Base-by-base conservation (phyloP, 331 rosid genomes). In the Cydonia oblonga region DNA sequence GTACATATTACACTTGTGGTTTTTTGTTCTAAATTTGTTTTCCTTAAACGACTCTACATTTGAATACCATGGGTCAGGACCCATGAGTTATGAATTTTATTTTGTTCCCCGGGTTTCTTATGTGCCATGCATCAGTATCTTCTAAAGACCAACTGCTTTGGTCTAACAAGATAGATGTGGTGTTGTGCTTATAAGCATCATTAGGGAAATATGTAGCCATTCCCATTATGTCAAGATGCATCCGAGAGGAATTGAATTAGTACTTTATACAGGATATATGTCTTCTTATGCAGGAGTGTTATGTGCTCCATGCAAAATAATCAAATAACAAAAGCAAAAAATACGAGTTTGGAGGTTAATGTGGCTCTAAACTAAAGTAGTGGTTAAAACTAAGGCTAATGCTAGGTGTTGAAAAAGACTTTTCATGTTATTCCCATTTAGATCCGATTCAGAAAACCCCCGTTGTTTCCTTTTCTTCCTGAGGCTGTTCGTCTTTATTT, bases 321-420 rank as follows among this genome's bases (percentile, higher is more conserved):
- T 32, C 16, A 70, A 33, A 23, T 6, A 56, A 69, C 14, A 20
- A 28, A 28, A 49, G 24, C 11, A 1, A 49, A 26, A 26, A 18
- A 29, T 20, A 69, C 15, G 18, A 24, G 4, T 23, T 23, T 61
- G 60, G 63, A 49, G 66, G 71, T 67, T 68, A 33, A n/a, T 44
- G 60, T 56, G 33, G 65, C 29, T 71, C 54, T 69, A 40, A 74
- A 67, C 54, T 69, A 40, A 74, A 67, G 64, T 70, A 70, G 22
- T 62, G 42, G 40, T 1, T 18, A 16, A 30, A 30, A 62, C 14
- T 61, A 29, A 29, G 20, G 40, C 6, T 18, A 2, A 51, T 51
- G 7, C 56, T 51, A 6, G 4, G 56, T 51, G 7, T 51, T 51
- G 56, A 18, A 1, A n/a, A n/a, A n/a, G n/a, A n/a, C n/a, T n/a